phyloP scores from a whole-genome alignment of 2,329 filamentous ascomycete species.

The Phyllosticta ampelicida region DNA sequence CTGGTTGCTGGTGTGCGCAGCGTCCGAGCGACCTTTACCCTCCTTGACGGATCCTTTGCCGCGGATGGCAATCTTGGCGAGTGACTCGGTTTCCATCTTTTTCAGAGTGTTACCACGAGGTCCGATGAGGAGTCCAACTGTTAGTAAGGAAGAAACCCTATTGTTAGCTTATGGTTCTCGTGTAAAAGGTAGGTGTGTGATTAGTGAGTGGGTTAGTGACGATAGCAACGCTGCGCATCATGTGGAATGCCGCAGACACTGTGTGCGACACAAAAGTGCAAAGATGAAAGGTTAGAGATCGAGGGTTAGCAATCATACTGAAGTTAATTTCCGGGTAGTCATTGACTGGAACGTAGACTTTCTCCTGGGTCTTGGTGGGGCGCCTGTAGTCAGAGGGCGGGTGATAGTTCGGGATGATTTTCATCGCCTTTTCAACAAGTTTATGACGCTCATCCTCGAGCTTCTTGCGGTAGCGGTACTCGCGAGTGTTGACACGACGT shows the following conservation, averaged over 20 bases:
- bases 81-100: slow-evolving; percentile 98
- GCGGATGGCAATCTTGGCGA: slow-evolving; percentile 97
- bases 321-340: slow-evolving; percentile 99
- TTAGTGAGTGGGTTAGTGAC: slow-evolving; percentile 28
- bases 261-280: slow-evolving; percentile 25
- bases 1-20: slow-evolving; percentile 98
- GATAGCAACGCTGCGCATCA: slow-evolving; percentile 28
- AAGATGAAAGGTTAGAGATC: slow-evolving; percentile 30
- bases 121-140: slow-evolving; percentile 99
- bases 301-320: slow-evolving; percentile 99
- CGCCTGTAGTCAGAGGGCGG: slow-evolving; percentile 97
- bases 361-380: slow-evolving; percentile 99
- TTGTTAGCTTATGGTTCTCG: slow-evolving; percentile 62
- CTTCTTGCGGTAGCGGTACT: slow-evolving; percentile 95
- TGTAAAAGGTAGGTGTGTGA: slow-evolving; percentile 4
- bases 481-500: slow-evolving; percentile 97
- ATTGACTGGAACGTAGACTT: slow-evolving; percentile 99
- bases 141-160: slow-evolving; percentile 66
- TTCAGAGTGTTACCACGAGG: slow-evolving; percentile 99
- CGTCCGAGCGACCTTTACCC: slow-evolving; percentile 97
- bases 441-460: slow-evolving; percentile 99
- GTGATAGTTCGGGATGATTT: slow-evolving; percentile 98
- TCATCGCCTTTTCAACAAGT: slow-evolving; percentile 97
- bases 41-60: slow-evolving; percentile 99
- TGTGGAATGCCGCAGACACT: slow-evolving; percentile 20